Evolutionary conservation across 805 yeast species (phyloP), one percentile per base, ranked within the genome.

Genomic region (Wickerhamiella lipophila): DNA sequence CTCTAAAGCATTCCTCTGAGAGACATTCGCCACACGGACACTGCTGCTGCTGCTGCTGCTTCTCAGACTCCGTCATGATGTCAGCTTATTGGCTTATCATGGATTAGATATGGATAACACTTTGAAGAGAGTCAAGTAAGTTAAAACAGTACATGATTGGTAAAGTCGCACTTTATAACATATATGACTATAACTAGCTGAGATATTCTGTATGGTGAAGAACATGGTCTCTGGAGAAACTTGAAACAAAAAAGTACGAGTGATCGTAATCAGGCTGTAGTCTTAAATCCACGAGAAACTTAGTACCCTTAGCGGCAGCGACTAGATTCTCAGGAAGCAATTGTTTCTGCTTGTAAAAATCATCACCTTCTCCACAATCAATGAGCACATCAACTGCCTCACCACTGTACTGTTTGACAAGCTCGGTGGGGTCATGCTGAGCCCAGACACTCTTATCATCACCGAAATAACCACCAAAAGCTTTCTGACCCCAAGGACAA

Each of bases 401-500:
- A n/a, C 78, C 80, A 2, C 60, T 55, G 60, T 79, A 82, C 5
- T 56, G 49, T 56, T 75, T 74, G 53, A 88, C 67, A 60, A 92
- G 73, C 58, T 76, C 77, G 9, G 85, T 74, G n/a, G 97, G 95
- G 61, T 89, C 97, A 61, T 88, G 83, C 52, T 74, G 66, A 18
- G 63, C 62, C 95, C 97, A 89, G 27, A 57, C 60, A 1, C 55
- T 26, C 44, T 69, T 64, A 25, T 72, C 66, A 51, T 73, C 71
- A 38, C 94, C 94, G 50, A 92, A 71, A 63, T 92, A 89, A 45
- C 81, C 83, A 2, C 72, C 66, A 57, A 88, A 89, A 50, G 83
- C 81, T 69, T 87, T 88, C 52, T 75, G 69, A 43, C 97, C 97
- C 97, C 97, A 89, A 35, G 80, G 82, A 54, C 80, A 76, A 45